Evolutionary conservation across 257 asterid genomes (phyloP).

Genomic region (Solanum chiquidenum): DNA sequence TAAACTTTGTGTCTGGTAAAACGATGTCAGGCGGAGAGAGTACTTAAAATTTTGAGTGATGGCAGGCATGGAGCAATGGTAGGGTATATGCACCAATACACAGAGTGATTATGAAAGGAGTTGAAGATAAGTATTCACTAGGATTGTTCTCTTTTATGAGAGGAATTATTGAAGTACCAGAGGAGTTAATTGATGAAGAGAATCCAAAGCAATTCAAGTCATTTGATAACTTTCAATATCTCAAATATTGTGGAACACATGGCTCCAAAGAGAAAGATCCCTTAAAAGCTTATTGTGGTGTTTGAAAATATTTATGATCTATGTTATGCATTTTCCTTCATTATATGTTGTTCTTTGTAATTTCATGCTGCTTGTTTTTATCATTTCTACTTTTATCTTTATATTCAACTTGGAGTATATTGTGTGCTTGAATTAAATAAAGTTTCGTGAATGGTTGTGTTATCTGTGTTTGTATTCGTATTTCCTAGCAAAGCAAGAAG

Average conservation of each 20-base stretch:
- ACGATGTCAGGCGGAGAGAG: background rate
- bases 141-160: constrained; percentile 7
- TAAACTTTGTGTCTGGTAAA: background rate
- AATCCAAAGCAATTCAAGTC: constrained; percentile 16
- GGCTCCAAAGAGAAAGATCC: background rate
- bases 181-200: constrained; percentile 16
- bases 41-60: background rate
- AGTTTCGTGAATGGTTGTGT: background rate
- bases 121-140: constrained; percentile 1
- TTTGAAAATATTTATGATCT: background rate
- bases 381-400: background rate
- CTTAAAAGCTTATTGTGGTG: constrained; percentile 5
- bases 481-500: background rate
- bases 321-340: background rate
- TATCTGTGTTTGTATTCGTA: background rate
- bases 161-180: constrained; percentile 11
- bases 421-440: background rate
- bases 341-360: background rate
- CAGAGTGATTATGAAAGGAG: constrained; percentile 21
- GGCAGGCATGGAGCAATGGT: constrained; percentile 34
- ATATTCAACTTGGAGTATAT: background rate
- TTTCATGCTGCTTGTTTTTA: background rate
- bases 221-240: constrained; percentile 11
- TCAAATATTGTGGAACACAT: background rate
- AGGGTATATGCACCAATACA: constrained; percentile 18